Conservation (phyloP, 106 monocot species). For the Acorus calamus region DNA sequence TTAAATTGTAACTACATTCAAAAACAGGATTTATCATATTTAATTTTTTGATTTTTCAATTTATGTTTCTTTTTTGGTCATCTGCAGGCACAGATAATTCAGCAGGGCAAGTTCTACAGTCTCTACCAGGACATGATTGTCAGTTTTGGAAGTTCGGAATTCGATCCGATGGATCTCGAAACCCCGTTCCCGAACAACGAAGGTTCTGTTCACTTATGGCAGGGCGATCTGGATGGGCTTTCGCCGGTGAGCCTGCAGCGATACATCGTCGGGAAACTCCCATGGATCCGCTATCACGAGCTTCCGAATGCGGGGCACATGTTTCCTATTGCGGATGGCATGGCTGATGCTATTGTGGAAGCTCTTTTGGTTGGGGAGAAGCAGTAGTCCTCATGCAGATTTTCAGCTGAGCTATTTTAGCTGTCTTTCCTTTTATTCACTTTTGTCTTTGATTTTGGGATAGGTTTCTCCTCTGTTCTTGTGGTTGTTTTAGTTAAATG, state of each 20-base stretch:
- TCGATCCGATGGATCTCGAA: conserved; percentile 43
- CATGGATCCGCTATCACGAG: conserved; percentile 60
- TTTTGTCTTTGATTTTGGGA: no score
- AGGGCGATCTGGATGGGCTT: conserved; percentile 42
- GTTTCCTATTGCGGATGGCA: conserved; percentile 40
- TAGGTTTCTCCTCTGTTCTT: no score
- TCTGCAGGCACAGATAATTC: conserved; percentile 24
- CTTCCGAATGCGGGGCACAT: conserved; percentile 46
- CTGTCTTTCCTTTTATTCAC: no score
- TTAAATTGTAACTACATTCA: no score
- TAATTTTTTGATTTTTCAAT: no score
- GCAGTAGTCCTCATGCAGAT: not conserved
- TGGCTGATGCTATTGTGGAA: conserved; percentile 42
- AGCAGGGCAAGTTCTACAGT: conserved; percentile 47
- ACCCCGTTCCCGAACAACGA: conserved; percentile 36
- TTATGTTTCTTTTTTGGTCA: not conserved
- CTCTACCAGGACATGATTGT: conserved; percentile 65
- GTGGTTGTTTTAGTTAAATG: no score
- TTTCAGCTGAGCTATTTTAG: no score
- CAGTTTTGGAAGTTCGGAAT: conserved; percentile 48
- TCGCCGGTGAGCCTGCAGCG: conserved; percentile 29
- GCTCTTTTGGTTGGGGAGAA: conserved; percentile 24
- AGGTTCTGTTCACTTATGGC: conserved; percentile 56
- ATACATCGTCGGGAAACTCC: conserved; percentile 34
- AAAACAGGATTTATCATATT: no score